Base-by-base conservation (phyloP, 1,139 yeast genomes). In the Starmera stellimalicola region DNA sequence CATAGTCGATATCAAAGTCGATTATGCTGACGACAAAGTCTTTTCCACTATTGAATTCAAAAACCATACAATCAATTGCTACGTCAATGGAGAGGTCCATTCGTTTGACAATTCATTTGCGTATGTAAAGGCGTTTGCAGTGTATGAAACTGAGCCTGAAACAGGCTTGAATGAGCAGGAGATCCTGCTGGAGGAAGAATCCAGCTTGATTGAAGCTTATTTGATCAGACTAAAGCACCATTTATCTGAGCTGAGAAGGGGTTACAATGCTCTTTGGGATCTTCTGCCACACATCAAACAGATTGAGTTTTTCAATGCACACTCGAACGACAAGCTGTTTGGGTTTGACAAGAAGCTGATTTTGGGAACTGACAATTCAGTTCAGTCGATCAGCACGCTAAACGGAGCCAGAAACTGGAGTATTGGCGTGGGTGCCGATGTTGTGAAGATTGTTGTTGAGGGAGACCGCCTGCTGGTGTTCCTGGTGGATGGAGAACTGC, bases 281-380 rank as follows among this genome's bases (percentile, higher is more conserved):
- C 15, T 38, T 8, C 27, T 39, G 11, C 44, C 45, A 27, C 31
- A 34, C 8, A 32, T 42, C 23, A 33, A 41, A 22, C 36, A 41
- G 4, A 51, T 48, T 16, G 42, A 44, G 10, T 25, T 6, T 16
- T 29, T 34, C 32, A 31, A 36, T 14, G 22, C 28, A 27, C 28
- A 15, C 7, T 35, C 32, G 7, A 23, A 16, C 10, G 38, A 44
- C 33, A 54, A 52, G 27, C 48, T 55, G 16, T 74, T 73, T 57
- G 81, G 81, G 0, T 63, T 70, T 37, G 51, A 60, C 17, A 73
- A 76, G 44, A 50, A 54, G 8, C 48, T 76, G 24, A 57, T 74
- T 3, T 60, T 65, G 1, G 62, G 67, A 3, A 65, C 77, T 1
- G 45, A 47, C 11, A 47, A 30, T 39, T 70, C 3, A 54, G 62